phyloP scores from a whole-genome alignment of 2,329 filamentous ascomycete genomes.

The Trichoderma sp. region DNA sequence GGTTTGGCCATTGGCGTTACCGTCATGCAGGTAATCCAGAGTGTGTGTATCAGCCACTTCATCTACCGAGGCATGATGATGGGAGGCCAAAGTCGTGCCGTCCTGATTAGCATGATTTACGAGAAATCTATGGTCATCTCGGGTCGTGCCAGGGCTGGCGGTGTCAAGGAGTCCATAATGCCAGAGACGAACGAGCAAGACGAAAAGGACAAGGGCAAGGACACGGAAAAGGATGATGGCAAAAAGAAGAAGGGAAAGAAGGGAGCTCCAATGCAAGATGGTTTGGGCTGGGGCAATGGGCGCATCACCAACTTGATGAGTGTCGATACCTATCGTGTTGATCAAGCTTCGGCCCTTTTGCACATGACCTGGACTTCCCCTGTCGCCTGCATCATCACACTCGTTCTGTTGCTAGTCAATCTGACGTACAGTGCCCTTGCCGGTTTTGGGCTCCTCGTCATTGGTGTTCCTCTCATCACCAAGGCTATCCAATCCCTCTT shows the following conservation, averaged over 20 bases:
- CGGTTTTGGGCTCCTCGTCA: conserved; percentile 78
- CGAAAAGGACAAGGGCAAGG: conserved; percentile 43
- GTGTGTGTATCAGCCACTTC: conserved; percentile 82
- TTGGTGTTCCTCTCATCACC: conserved; percentile 77
- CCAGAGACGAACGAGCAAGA: conserved; percentile 49
- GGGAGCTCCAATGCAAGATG: conserved; percentile 48
- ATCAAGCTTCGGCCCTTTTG: conserved; percentile 84
- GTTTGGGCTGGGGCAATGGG: conserved; percentile 87
- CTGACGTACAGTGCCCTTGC: conserved; percentile 86
- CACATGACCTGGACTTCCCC: conserved; percentile 91
- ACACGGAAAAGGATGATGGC: conserved; percentile 33
- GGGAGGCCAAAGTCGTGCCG: conserved; percentile 78
- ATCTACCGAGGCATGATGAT: conserved; percentile 91
- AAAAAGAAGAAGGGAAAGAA: conserved; percentile 44
- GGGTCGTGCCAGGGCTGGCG: conserved; percentile 82
- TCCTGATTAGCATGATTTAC: conserved; percentile 84
- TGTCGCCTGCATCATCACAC: conserved; percentile 73
- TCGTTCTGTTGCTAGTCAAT: conserved; percentile 81
- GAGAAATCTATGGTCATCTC: conserved; percentile 91
- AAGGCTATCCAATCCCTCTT: conserved; percentile 77
- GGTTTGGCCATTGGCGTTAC: conserved; percentile 85
- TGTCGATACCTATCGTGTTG: conserved; percentile 89
- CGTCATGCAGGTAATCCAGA: conserved; percentile 81
- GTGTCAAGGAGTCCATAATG: conserved; percentile 41
- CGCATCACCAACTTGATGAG: conserved; percentile 93